Base-by-base conservation (phyloP, 2,329 filamentous ascomycete species). In the Ceratocystiopsis brevicomis region DNA sequence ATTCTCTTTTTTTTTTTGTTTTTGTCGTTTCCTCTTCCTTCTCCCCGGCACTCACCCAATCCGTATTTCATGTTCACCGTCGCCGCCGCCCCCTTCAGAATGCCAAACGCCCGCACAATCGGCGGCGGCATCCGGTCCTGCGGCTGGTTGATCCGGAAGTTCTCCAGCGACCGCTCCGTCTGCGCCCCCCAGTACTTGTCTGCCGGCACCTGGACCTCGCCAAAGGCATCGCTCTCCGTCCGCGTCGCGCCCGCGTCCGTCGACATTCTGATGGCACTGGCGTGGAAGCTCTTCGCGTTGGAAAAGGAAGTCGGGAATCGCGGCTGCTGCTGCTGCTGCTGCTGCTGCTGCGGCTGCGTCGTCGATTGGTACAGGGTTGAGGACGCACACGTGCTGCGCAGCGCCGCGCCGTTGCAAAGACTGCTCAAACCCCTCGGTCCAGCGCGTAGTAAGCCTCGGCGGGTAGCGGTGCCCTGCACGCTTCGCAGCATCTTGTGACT, bases 181-280 rank as follows among this genome's bases (percentile, higher is more conserved):
- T 95, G 88, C 48, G 88, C 88, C 58, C 90, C 90, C 88, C 90
- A 98, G 73, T 98, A 98, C 69, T 81, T 88, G 75, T 94, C 85
- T 51, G 73, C 72, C 37, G 81, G 73, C 53, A 96, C 87, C 69
- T 94, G 77, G 61, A 98, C 76, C 68, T 93, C 86, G 65, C 90
- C 90, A 69, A 96, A 96, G 64, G 90, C 90, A 70, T 98, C 90
- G 64, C 76, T 90, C 67, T 98, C 90, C 56, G 80, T 84, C 64
- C 90, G 77, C 51, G 78, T 81, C 17, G 4, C 19, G 19, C 4
- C 19, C 19, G 19, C 19, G 19, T 21, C 19, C 19, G 44, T 34
- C 32, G 45, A 41, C 48, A 50, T 55, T 61, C 51, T 66, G 17
- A 25, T 19, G 4, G 47, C 45, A 45, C 40, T 49, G 13, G 48